Evolutionary conservation across 306 rosid genomes (phyloP).

Genomic region (Purshia tridentata): DNA sequence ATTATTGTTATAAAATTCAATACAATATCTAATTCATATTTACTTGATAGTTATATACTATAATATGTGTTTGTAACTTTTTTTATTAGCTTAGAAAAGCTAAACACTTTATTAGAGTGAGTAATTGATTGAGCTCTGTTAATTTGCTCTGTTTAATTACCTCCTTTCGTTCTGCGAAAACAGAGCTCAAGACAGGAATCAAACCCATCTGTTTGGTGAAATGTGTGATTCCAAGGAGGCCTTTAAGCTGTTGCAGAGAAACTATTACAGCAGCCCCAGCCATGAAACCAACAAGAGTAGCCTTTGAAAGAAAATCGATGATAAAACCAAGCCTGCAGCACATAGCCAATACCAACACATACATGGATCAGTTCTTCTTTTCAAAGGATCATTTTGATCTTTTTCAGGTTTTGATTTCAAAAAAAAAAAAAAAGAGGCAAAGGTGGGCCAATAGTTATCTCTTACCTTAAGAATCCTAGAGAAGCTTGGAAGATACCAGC

Average conservation of each 20-base stretch:
- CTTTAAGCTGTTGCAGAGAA: conserved; percentile 82
- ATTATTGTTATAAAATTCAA: not conserved
- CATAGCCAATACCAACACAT: not conserved
- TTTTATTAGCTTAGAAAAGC: not conserved
- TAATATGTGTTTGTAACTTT: not conserved
- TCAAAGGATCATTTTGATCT: too few species aligned
- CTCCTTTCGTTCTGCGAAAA: conserved; percentile 62
- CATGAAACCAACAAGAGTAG: conserved; percentile 90
- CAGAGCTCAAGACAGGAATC: conserved; percentile 76
- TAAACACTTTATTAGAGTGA: not conserved
- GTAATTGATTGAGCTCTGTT: not conserved
- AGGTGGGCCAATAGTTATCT: too few species aligned
- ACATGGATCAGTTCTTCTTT: not conserved
- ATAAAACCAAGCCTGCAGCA: conserved; percentile 85
- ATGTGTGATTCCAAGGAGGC: conserved; percentile 84
- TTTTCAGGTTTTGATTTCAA: too few species aligned
- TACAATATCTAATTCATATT: not conserved
- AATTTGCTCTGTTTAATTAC: conserved; percentile 24
- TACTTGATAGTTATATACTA: not conserved
- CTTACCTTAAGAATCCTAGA: conserved; percentile 78
- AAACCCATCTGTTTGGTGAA: conserved; percentile 75
- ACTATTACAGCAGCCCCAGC: conserved; percentile 96
- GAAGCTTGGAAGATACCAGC: conserved; percentile 90
- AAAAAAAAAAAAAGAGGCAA: not conserved
- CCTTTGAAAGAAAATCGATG: conserved; percentile 89